Percentiles rank a stretch among this genome's conserved stretches.
Evolutionary conservation across 2,329 filamentous ascomycete genomes (phyloP).

Genomic region (Ophiosphaerella korrae): DNA sequence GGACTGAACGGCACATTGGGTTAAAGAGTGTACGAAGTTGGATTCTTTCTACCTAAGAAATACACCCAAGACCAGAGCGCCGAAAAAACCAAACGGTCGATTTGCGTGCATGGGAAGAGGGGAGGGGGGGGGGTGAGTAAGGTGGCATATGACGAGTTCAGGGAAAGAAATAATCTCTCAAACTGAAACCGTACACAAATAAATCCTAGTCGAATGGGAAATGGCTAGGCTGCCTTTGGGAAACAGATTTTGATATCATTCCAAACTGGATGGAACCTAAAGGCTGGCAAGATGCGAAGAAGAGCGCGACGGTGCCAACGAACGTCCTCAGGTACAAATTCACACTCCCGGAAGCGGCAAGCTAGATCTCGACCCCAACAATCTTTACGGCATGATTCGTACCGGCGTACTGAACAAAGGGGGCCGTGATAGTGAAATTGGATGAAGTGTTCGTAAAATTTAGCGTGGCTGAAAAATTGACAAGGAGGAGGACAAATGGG

Average conservation of each 20-base stretch:
- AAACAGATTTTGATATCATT: slow-evolving; percentile 1
- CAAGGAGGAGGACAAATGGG: slow-evolving; percentile 6
- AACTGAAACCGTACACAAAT: no score
- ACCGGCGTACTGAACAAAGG: background rate
- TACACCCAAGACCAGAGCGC: background rate
- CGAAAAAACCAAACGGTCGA: background rate
- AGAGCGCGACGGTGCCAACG: slow-evolving; percentile 14
- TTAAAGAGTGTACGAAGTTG: slow-evolving; percentile 18
- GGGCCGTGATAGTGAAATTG: slow-evolving; percentile 1
- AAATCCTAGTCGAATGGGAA: no score
- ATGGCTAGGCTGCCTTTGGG: background rate
- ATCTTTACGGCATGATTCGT: background rate
- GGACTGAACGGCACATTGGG: background rate
- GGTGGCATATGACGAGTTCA: background rate
- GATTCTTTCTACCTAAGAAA: slow-evolving; percentile 14
- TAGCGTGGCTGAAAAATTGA: slow-evolving; percentile 1
- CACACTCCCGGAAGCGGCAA: background rate
- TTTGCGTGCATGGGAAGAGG: background rate
- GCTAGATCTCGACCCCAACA: background rate
- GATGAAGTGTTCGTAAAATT: slow-evolving; percentile 10
- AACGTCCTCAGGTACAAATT: slow-evolving; percentile 1
- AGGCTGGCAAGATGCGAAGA: slow-evolving; percentile 13
- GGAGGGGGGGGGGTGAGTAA: background rate
- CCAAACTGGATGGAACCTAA: slow-evolving; percentile 5
- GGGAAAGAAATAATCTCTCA: background rate